phyloP scores from a whole-genome alignment of 257 asterid species.

The Nicotiana undulata region DNA sequence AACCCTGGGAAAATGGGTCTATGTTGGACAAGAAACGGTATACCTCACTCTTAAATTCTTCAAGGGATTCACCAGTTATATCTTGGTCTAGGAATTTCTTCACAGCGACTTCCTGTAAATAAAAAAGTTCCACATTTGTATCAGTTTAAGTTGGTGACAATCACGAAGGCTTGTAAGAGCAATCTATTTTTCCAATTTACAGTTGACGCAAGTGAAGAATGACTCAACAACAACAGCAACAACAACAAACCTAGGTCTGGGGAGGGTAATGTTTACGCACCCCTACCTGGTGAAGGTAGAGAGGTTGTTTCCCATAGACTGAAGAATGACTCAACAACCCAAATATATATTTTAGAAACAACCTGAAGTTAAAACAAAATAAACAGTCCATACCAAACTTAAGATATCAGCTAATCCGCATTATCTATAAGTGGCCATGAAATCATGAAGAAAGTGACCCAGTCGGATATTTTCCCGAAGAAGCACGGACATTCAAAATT shows the following conservation, averaged over 20 bases:
- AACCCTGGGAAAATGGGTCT: background rate
- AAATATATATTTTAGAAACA: background rate
- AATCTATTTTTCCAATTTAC: background rate
- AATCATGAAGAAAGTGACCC: background rate
- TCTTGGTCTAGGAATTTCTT: conserved; percentile 90
- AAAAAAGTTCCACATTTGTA: conserved; percentile 14
- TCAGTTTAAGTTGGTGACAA: conserved; percentile 1
- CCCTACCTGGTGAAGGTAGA: too few species aligned
- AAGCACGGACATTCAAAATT: background rate
- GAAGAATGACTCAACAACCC: background rate
- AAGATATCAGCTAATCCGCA: background rate
- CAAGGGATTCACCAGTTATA: conserved; percentile 82
- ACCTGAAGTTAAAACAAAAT: background rate
- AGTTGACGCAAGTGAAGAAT: background rate
- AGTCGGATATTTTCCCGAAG: background rate
- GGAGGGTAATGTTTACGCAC: too few species aligned
- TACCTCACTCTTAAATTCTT: conserved; percentile 97
- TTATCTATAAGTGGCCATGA: background rate
- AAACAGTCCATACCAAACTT: background rate
- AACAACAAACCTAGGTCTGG: too few species aligned
- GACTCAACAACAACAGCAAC: background rate
- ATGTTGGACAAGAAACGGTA: background rate
- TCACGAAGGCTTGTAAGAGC: background rate
- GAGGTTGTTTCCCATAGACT: too few species aligned
- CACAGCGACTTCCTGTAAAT: conserved; percentile 88